Conservation (phyloP, 2,329 filamentous ascomycete genomes). For the Pseudogymnoascus sp. region DNA sequence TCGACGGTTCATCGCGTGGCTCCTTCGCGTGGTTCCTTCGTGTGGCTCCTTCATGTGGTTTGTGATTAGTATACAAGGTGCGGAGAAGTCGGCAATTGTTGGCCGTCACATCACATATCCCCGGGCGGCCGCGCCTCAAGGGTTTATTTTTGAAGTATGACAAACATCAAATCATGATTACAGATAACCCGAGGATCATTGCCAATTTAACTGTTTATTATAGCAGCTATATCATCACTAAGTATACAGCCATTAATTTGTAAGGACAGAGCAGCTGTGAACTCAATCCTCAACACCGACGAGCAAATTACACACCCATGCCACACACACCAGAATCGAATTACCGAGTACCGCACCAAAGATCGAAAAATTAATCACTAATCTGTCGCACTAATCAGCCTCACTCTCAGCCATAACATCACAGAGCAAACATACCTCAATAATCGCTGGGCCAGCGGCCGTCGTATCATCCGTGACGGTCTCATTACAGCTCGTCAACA, state of each 20-base stretch:
- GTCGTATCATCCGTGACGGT: constrained; percentile 31
- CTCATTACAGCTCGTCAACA: constrained; percentile 32
- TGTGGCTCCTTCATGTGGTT: background rate
- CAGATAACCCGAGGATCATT: too few species aligned
- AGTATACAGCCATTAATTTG: background rate
- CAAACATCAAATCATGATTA: background rate
- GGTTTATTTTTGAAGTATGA: background rate
- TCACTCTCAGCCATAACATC: background rate
- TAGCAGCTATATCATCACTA: background rate
- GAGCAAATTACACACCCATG: background rate
- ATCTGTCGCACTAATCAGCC: background rate
- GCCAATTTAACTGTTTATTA: background rate
- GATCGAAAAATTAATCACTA: background rate
- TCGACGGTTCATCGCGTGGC: background rate
- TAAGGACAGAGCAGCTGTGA: background rate
- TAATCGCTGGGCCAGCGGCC: constrained; percentile 30
- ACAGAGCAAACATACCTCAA: constrained; percentile 21
- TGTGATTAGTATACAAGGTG: background rate
- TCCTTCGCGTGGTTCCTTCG: background rate
- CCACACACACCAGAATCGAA: background rate
- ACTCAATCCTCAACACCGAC: background rate
- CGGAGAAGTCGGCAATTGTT: background rate
- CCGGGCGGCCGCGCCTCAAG: background rate
- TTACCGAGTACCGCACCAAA: background rate
- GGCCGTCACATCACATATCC: background rate